Conservation (phyloP, 2,329 filamentous ascomycete species). For the Clarireedia paspali region DNA sequence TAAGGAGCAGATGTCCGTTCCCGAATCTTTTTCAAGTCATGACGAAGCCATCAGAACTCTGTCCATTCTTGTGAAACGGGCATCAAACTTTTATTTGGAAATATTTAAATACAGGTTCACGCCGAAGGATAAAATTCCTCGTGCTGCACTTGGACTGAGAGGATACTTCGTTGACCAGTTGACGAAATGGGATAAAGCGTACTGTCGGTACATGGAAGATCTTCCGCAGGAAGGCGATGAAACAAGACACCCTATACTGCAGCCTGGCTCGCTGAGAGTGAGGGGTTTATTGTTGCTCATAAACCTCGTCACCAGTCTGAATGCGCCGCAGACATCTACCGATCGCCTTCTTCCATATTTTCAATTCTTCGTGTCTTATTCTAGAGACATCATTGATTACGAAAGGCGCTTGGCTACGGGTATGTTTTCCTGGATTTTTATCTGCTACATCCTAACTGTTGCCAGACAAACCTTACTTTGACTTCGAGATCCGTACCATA, state of each 20-base stretch:
- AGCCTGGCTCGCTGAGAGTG: constrained; percentile 1
- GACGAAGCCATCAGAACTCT: constrained; percentile 21
- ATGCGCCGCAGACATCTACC: not conserved
- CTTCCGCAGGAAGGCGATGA: not conserved
- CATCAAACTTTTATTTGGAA: constrained; percentile 30
- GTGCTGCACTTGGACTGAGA: not conserved
- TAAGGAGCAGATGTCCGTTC: not conserved
- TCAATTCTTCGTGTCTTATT: not conserved
- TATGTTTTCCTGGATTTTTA: not conserved
- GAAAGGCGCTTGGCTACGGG: not conserved
- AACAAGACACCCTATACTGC: not conserved
- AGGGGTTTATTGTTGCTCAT: not conserved
- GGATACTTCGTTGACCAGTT: constrained; percentile 3
- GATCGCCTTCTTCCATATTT: constrained; percentile 1
- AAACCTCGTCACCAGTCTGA: constrained; percentile 7
- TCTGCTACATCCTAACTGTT: not conserved
- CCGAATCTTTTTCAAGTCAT: constrained; percentile 31
- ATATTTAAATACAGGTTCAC: constrained; percentile 11
- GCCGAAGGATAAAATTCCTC: constrained; percentile 29
- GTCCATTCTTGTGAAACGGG: constrained; percentile 30
- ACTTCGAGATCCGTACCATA: constrained; percentile 39
- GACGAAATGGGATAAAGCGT: not conserved
- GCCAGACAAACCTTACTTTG: constrained; percentile 7
- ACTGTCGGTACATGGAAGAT: not conserved
- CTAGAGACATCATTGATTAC: constrained; percentile 1